A percentile compares a stretch with the other conserved stretches of the same genome.
Evolutionary conservation across 768 basidiomycete genomes (phyloP).

Genomic region (Termitomyces sp.): DNA sequence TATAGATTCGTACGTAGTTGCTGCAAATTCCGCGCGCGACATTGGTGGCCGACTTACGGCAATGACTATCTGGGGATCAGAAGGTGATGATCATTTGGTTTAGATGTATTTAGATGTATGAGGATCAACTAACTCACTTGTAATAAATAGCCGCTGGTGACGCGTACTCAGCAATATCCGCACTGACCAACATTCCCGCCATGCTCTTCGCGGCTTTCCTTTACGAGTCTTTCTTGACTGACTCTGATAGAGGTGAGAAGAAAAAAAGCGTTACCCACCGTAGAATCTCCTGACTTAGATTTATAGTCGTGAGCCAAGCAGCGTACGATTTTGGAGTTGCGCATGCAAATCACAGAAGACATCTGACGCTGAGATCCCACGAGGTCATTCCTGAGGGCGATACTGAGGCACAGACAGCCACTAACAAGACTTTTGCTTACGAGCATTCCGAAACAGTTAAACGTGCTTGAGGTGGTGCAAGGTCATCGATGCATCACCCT

Average conservation of each 20-base stretch:
- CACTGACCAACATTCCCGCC: constrained; percentile 62
- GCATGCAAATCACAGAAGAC: constrained; percentile 11
- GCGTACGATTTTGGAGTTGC: constrained; percentile 10
- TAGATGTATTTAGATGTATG: not conserved
- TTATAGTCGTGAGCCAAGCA: constrained; percentile 9
- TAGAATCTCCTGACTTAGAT: not conserved
- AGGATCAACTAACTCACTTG: not conserved
- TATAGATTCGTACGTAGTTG: constrained; percentile 28
- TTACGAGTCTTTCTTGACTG: constrained; percentile 53
- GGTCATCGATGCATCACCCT: not conserved
- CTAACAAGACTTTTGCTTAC: constrained; percentile 6
- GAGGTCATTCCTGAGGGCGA: not conserved
- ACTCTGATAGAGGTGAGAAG: constrained; percentile 51
- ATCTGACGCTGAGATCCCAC: not conserved
- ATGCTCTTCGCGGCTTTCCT: constrained; percentile 47
- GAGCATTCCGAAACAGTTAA: constrained; percentile 4
- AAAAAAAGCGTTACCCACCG: not conserved
- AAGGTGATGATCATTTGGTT: constrained; percentile 23
- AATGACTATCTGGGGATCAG: constrained; percentile 53
- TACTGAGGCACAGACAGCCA: not conserved
- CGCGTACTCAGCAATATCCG: constrained; percentile 54
- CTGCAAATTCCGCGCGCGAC: constrained; percentile 65
- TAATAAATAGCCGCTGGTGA: constrained; percentile 39
- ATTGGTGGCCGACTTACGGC: constrained; percentile 58
- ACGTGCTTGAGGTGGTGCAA: not conserved